phyloP scores from a whole-genome alignment of 129 eudicot species.

The Lactuca sativa region DNA sequence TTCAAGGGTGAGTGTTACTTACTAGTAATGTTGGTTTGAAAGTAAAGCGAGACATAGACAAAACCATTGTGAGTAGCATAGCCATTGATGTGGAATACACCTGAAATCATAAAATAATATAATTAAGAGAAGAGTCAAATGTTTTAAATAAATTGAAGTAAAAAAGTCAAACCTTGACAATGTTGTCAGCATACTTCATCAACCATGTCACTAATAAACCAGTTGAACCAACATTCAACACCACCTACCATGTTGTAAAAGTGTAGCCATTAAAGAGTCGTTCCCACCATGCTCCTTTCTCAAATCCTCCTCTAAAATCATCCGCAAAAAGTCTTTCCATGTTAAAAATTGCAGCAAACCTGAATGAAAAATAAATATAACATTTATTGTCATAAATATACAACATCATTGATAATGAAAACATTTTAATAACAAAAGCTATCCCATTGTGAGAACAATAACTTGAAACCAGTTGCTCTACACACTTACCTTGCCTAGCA shows the following conservation, averaged over 20 bases:
- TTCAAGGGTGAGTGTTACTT: too few relatives aligned
- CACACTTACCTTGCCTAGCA: too few relatives aligned
- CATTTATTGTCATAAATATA: slow-evolving; percentile 1
- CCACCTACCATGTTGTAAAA: slow-evolving; percentile 87
- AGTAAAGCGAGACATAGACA: slow-evolving; percentile 70
- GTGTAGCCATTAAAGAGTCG: slow-evolving; percentile 84
- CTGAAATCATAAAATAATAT: slow-evolving; percentile 35
- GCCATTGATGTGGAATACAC: slow-evolving; percentile 99
- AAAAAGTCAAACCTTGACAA: slow-evolving; percentile 76
- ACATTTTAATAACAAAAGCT: too few relatives aligned
- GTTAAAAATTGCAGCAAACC: slow-evolving; percentile 89
- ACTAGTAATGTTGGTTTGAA: slow-evolving; percentile 91
- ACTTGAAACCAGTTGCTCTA: too few relatives aligned
- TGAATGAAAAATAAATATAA: slow-evolving; percentile 46
- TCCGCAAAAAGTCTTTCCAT: slow-evolving; percentile 71
- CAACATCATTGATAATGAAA: too few relatives aligned
- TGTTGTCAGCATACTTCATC: slow-evolving; percentile 98
- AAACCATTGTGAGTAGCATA: slow-evolving; percentile 89
- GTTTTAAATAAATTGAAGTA: too few relatives aligned
- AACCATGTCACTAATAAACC: slow-evolving; percentile 94
- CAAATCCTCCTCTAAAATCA: slow-evolving; percentile 90
- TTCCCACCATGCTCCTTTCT: slow-evolving; percentile 91
- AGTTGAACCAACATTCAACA: slow-evolving; percentile 86
- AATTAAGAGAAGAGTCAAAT: too few relatives aligned
- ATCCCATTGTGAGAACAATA: too few relatives aligned